Evolutionary conservation across 2,329 filamentous ascomycete species (phyloP).

Genomic region (Lasiodiplodia sp.): DNA sequence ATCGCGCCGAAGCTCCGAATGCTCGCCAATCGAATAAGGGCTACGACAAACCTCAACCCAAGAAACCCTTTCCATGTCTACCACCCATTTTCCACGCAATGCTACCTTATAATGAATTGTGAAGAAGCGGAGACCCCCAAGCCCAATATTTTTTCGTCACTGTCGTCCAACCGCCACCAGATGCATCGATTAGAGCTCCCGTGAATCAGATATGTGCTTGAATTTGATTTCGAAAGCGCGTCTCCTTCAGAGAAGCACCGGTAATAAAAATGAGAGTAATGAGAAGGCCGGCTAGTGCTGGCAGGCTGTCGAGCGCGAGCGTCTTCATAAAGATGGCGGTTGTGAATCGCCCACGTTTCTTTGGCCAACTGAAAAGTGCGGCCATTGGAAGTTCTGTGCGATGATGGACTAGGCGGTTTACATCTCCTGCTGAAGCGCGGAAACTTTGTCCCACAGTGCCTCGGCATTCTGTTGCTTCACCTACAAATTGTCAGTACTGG

Average conservation of each 20-base stretch:
- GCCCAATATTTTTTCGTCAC: constrained; percentile 12
- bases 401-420: constrained; percentile 30
- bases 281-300: constrained; percentile 1
- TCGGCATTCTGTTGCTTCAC: constrained; percentile 52
- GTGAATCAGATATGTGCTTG: constrained; percentile 13
- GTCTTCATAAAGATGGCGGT: not conserved
- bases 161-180: not conserved
- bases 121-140: not conserved
- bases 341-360: not conserved
- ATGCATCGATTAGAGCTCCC: constrained; percentile 18
- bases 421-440: constrained; percentile 49
- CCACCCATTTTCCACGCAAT: constrained; percentile 25
- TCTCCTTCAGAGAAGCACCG: not conserved
- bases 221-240: not conserved
- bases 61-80: constrained; percentile 17
- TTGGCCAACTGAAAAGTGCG: not conserved
- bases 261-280: constrained; percentile 3
- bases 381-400: not conserved
- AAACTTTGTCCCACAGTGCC: constrained; percentile 56
- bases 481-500: constrained; percentile 38
- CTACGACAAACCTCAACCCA: not conserved
- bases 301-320: not conserved
- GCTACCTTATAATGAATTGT: constrained; percentile 12
- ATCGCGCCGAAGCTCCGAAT: constrained; percentile 20
- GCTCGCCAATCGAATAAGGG: constrained; percentile 3